These are phyloP conservation scores for Fusarium proliferatum DNA, from an alignment of 2,329 filamentous ascomycete genomes.

Conservation along the genomic window DNA sequence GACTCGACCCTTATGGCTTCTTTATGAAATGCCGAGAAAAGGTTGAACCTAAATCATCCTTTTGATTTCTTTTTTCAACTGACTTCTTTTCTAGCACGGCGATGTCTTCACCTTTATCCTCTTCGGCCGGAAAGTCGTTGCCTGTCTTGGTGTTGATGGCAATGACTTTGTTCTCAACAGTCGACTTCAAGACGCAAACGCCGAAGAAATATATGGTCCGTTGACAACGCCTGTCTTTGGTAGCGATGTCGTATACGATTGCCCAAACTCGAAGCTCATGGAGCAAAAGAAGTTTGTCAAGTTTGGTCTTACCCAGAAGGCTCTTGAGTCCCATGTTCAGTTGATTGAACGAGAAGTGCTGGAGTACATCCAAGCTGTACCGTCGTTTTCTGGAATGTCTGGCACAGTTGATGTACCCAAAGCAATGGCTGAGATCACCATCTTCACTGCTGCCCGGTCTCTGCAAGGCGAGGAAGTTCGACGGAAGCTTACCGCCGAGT, in stretches of 20 bases:
- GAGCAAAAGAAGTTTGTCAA: slow-evolving; percentile 90
- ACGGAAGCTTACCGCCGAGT: slow-evolving; percentile 74
- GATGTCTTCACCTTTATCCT: slow-evolving; percentile 66
- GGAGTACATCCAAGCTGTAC: slow-evolving; percentile 68
- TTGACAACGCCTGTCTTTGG: slow-evolving; percentile 73
- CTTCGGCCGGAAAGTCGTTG: slow-evolving; percentile 62
- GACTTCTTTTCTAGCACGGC: slow-evolving; percentile 54
- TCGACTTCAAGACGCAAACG: slow-evolving; percentile 62
- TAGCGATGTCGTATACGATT: slow-evolving; percentile 84
- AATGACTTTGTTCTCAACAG: slow-evolving; percentile 69
- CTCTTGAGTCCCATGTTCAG: slow-evolving; percentile 73
- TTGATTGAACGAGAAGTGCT: slow-evolving; percentile 77
- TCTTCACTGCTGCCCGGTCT: slow-evolving; percentile 82
- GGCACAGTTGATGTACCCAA: slow-evolving; percentile 73
- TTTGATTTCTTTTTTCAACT: background rate
- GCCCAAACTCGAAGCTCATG: slow-evolving; percentile 86
- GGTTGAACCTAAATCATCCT: slow-evolving; percentile 55
- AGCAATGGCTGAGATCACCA: slow-evolving; percentile 80
- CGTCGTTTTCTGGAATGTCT: slow-evolving; percentile 67
- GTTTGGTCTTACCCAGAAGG: slow-evolving; percentile 73
- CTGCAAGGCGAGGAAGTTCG: slow-evolving; percentile 83
- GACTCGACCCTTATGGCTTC: slow-evolving; percentile 76
- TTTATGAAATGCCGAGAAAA: slow-evolving; percentile 73
- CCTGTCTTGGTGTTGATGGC: slow-evolving; percentile 61
- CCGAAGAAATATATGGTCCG: slow-evolving; percentile 65